Conservation (phyloP, 2,329 filamentous ascomycete species). For the Zymoseptoria tritici region DNA sequence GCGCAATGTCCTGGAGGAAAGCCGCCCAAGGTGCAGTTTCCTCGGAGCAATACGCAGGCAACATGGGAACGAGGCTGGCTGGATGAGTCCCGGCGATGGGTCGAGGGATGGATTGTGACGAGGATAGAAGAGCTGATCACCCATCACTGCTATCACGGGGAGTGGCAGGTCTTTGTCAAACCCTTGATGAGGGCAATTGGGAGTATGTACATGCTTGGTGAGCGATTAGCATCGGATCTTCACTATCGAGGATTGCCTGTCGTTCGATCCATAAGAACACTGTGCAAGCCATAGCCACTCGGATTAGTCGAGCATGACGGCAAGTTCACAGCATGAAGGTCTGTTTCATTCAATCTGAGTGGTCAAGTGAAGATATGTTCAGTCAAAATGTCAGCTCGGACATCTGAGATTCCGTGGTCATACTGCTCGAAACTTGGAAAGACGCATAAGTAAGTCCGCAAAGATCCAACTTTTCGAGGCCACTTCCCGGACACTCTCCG, state of each 20-base stretch:
- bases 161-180: slow-evolving; percentile 12
- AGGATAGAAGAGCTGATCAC: slow-evolving; percentile 20
- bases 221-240: slow-evolving; percentile 22
- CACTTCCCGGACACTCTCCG: background rate
- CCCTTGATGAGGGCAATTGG: slow-evolving; percentile 15
- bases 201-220: slow-evolving; percentile 19
- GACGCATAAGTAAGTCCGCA: background rate
- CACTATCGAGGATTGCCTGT: slow-evolving; percentile 15
- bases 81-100: slow-evolving; percentile 16
- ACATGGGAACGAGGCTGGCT: slow-evolving; percentile 21
- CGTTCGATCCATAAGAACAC: background rate
- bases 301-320: background rate
- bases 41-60: slow-evolving; percentile 22
- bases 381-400: background rate
- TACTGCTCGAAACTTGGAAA: background rate
- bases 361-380: background rate
- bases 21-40: slow-evolving; percentile 13
- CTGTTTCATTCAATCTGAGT: background rate
- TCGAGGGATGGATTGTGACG: slow-evolving; percentile 24
- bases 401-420: background rate
- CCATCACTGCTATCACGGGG: slow-evolving; percentile 18
- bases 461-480: background rate
- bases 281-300: background rate
- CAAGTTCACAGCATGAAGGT: background rate
- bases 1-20: slow-evolving; percentile 15